phyloP scores from a whole-genome alignment of 345 rosid species.

The Eutrema japonicum region DNA sequence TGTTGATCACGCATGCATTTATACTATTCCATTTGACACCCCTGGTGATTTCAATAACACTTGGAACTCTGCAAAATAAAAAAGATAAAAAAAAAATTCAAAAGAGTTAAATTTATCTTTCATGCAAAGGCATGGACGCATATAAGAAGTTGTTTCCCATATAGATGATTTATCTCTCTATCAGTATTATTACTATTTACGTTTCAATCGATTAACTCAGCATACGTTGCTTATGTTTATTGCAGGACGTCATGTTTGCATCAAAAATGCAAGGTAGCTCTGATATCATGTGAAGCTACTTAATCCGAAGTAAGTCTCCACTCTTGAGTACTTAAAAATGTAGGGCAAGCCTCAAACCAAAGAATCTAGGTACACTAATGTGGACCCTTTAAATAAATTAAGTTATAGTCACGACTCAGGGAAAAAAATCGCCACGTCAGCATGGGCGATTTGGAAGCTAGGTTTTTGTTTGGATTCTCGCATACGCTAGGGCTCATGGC shows the following conservation, averaged over 20 bases:
- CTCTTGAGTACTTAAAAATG: too few species aligned
- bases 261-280: conserved; percentile 12
- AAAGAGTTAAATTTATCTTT: conserved; percentile 13
- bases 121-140: conserved; percentile 42
- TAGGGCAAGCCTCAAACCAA: too few species aligned
- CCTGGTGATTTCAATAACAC: conserved; percentile 35
- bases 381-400: too few species aligned
- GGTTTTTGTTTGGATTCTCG: too few species aligned
- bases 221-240: conserved; percentile 21
- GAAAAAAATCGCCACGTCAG: too few species aligned
- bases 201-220: conserved; percentile 15
- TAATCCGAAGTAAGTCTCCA: too few species aligned
- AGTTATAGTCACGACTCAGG: too few species aligned
- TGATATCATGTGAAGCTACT: too few species aligned
- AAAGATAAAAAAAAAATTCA: not conserved
- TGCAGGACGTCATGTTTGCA: conserved; percentile 26
- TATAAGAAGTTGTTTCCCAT: conserved; percentile 38
- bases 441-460: too few species aligned
- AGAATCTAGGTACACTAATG: too few species aligned
- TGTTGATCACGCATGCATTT: conserved; percentile 50
- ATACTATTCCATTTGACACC: conserved; percentile 43
- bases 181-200: conserved; percentile 23
- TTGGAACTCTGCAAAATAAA: conserved; percentile 6
- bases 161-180: conserved; percentile 25
- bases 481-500: too few species aligned